Percentiles rank a stretch among this genome's conserved stretches.
phyloP scores from a whole-genome alignment of 768 basidiomycete species.

The Mrakia frigida region DNA sequence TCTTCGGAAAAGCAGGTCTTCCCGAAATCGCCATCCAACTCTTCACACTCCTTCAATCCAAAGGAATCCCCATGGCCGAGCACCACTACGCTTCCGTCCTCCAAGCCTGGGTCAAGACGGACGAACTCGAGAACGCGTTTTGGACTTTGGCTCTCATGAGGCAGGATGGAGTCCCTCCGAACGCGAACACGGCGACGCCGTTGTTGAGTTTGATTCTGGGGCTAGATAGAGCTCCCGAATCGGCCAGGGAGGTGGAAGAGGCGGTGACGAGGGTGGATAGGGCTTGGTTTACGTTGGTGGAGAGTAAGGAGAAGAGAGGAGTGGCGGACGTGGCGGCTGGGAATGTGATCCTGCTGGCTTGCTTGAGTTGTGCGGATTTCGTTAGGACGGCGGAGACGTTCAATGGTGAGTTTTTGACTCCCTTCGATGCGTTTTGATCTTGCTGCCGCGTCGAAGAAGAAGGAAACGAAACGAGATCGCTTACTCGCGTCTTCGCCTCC shows the following conservation, averaged over 20 bases:
- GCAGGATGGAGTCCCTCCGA: constrained; percentile 9
- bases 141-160: constrained; percentile 17
- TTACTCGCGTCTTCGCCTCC: no score
- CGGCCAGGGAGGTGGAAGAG: background rate
- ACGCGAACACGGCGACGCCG: constrained; percentile 8
- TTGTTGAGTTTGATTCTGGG: constrained; percentile 20
- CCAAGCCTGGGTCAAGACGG: constrained; percentile 8
- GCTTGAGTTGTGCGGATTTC: constrained; percentile 24
- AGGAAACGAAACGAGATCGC: background rate
- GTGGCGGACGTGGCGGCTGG: constrained; percentile 20
- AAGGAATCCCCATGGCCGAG: background rate
- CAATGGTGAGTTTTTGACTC: constrained; percentile 13
- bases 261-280: constrained; percentile 16
- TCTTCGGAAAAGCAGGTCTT: constrained; percentile 22
- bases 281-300: constrained; percentile 27
- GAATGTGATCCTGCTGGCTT: constrained; percentile 26
- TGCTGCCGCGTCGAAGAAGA: background rate
- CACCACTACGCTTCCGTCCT: constrained; percentile 25
- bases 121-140: constrained; percentile 28
- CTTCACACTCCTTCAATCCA: constrained; percentile 4
- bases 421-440: background rate
- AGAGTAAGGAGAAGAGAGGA: constrained; percentile 21
- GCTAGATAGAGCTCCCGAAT: background rate
- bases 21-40: constrained; percentile 18
- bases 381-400: constrained; percentile 29